phyloP scores from a whole-genome alignment of 2,329 filamentous ascomycete species.

The Clonostachys solani region DNA sequence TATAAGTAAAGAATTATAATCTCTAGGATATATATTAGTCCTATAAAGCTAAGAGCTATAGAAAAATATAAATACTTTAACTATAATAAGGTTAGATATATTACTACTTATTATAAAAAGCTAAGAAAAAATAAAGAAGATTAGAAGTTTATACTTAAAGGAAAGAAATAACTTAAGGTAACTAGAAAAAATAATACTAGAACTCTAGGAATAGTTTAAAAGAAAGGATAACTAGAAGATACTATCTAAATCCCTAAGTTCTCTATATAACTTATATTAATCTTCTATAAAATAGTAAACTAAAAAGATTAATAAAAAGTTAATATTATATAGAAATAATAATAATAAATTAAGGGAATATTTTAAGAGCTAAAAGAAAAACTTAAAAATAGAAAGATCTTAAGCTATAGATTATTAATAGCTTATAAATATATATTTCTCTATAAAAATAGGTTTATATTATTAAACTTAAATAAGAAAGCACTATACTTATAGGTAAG shows the following conservation, averaged over 20 bases:
- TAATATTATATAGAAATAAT: neutral
- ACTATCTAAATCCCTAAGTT: neutral
- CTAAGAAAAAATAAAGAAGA: too few relatives aligned
- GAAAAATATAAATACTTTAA: too few relatives aligned
- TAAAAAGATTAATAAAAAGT: neutral
- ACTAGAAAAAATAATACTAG: neutral
- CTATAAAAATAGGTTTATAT: neutral
- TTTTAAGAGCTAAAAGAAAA: neutral
- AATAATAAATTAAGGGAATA: neutral
- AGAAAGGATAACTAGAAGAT: neutral
- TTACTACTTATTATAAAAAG: too few relatives aligned
- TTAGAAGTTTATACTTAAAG: too few relatives aligned
- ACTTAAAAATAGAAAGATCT: neutral
- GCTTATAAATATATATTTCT: neutral
- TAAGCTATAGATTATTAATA: neutral
- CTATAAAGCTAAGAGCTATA: too few relatives aligned
- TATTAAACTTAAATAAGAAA: neutral
- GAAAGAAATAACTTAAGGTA: neutral
- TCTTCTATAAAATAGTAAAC: neutral
- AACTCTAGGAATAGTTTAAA: neutral
- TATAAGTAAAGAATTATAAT: too few relatives aligned
- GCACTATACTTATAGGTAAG: neutral
- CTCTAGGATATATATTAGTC: too few relatives aligned
- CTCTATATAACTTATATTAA: neutral
- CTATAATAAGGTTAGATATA: too few relatives aligned